These are phyloP conservation scores for Cercospora berteroae DNA, from an alignment of 2,329 filamentous ascomycete genomes.

Conservation along the genomic window DNA sequence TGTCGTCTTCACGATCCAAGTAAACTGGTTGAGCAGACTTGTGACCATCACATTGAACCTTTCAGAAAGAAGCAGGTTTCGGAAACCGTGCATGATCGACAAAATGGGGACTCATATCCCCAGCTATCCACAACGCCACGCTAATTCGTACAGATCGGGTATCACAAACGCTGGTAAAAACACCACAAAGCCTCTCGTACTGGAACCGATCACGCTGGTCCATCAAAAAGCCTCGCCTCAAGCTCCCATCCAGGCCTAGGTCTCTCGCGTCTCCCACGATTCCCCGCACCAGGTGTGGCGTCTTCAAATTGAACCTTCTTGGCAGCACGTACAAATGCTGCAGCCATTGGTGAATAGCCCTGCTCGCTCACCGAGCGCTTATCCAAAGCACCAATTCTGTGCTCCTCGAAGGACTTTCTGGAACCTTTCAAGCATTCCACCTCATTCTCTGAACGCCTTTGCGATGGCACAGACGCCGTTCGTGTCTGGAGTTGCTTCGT, in stretches of 20 bases:
- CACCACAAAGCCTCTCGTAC: too few species aligned
- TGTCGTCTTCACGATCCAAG: too few species aligned
- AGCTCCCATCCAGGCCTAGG: background rate
- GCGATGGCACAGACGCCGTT: background rate
- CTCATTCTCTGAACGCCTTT: background rate
- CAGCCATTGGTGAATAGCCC: slow-evolving; percentile 17
- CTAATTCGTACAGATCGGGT: background rate
- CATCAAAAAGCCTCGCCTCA: slow-evolving; percentile 11
- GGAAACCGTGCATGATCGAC: too few species aligned
- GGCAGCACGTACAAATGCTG: slow-evolving; percentile 15
- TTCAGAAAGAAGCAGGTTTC: too few species aligned
- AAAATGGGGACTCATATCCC: background rate
- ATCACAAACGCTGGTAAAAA: background rate
- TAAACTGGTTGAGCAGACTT: too few species aligned
- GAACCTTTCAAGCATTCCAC: background rate
- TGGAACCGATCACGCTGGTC: slow-evolving; percentile 8
- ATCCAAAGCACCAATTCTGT: background rate
- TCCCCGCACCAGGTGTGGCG: too few species aligned
- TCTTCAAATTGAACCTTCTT: too few species aligned
- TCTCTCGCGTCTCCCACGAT: background rate
- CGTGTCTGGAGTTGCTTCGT: background rate
- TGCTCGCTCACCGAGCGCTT: background rate
- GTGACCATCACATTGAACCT: too few species aligned
- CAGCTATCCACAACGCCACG: background rate
- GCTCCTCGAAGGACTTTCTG: background rate